Evolutionary conservation across 2,329 filamentous ascomycete genomes (phyloP), one percentile per base, ranked within the genome.

Genomic region (Sporothrix sp.): DNA sequence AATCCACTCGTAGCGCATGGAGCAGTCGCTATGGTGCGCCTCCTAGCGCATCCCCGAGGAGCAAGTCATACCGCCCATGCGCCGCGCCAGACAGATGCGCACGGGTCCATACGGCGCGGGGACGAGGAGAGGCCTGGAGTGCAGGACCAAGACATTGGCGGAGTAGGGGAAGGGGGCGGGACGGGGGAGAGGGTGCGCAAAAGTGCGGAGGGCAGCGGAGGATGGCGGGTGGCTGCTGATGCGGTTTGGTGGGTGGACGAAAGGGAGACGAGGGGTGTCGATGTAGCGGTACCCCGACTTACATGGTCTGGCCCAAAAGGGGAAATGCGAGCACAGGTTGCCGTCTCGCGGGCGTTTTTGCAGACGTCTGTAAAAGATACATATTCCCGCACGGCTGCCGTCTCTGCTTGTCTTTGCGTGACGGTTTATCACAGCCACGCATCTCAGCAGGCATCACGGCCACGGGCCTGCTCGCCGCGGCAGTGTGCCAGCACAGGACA

Each of bases 101-200:
- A 33, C 36, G 43, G 36, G 37, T 1, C 11, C 14, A 36, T 27
- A 30, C 16, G 37, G 42, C 51, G 47, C 32, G 47, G 48, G 40
- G 42, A 42, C 43, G 30, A 38, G 47, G 3, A 10, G 21, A 21
- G 25, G 14, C 16, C 36, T n/a, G n/a, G n/a, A 33, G 36, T 39
- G 23, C n/a, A 39, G 35, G 36, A 48, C 30, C 11, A 40, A 7
- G 23, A 28, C 27, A 25, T 33, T 38, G 51, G 49, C 50, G 52
- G 54, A 54, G 51, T 48, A 53, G 52, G 52, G 54, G 54, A 54
- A 53, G 52, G 40, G 40, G 40, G 39, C 45, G 35, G 32, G 27
- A 52, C 47, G 47, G 53, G 53, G 28, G 16, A 38, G 33, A 54
- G 47, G 42, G 42, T 40, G 32, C 23, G 38, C 30, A 20, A 53